Evolutionary conservation across 1,284 basidiomycete genomes (phyloP).

Genomic region (Ustilago hordei): DNA sequence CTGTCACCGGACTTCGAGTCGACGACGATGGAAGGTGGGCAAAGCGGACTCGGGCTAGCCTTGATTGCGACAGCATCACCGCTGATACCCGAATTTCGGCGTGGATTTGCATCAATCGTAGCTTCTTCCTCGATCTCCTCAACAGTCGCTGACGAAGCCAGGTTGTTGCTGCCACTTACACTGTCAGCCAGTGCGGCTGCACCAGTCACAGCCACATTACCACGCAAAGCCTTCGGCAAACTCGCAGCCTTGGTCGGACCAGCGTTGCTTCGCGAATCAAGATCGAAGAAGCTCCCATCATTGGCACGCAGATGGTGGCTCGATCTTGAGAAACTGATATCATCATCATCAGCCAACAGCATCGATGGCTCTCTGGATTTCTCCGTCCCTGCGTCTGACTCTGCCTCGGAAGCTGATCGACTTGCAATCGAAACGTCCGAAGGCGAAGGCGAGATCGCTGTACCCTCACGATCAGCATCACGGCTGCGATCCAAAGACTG

Average conservation of each 20-base stretch:
- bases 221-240: neutral
- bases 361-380: conserved; percentile 54
- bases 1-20: conserved; percentile 6
- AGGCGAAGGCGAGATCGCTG: conserved; percentile 23
- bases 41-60: conserved; percentile 3
- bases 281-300: conserved; percentile 57
- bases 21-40: conserved; percentile 25
- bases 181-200: neutral
- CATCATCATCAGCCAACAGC: conserved; percentile 35
- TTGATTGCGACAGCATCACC: neutral
- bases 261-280: conserved; percentile 29
- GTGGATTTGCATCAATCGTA: conserved; percentile 18
- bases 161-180: neutral
- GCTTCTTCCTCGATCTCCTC: conserved; percentile 16
- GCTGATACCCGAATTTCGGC: neutral
- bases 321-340: conserved; percentile 25
- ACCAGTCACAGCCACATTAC: neutral
- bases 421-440: conserved; percentile 21
- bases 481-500: conserved; percentile 17
- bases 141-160: neutral
- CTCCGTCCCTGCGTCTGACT: conserved; percentile 16
- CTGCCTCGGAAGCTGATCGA: conserved; percentile 13
- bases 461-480: neutral
- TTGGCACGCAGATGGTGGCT: conserved; percentile 44
- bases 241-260: conserved; percentile 28